Conservation (phyloP, 1,284 basidiomycete species). For the Irpex sp. region DNA sequence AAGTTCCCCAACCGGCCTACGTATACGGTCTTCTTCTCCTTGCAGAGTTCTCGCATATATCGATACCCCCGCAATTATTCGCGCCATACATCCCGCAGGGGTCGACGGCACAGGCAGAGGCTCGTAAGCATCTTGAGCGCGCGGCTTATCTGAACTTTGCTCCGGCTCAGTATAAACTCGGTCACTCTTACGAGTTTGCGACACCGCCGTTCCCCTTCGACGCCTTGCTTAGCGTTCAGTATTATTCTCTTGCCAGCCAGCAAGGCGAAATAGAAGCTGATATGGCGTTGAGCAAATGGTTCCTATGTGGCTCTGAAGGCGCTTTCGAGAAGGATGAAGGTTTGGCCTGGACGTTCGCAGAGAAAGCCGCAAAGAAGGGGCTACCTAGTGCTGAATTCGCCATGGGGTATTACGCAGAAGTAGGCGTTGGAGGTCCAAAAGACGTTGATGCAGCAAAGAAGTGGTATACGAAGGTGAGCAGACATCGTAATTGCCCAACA, state of each 20-base stretch:
- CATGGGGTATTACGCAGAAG: conserved; percentile 90
- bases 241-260: conserved; percentile 85
- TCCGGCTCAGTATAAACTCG: conserved; percentile 91
- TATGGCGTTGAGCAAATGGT: conserved; percentile 96
- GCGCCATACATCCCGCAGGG: conserved; percentile 45
- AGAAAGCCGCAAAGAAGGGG: conserved; percentile 82
- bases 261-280: conserved; percentile 90
- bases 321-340: conserved; percentile 87
- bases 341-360: conserved; percentile 87
- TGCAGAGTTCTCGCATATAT: conserved; percentile 66
- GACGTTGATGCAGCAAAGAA: conserved; percentile 60
- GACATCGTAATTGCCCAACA: conserved; percentile 6
- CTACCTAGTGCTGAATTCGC: conserved; percentile 89
- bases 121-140: conserved; percentile 65
- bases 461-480: conserved; percentile 68
- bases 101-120: conserved; percentile 39
- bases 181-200: conserved; percentile 91
- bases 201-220: conserved; percentile 85
- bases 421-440: conserved; percentile 68
- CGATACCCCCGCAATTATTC: conserved; percentile 52
- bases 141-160: conserved; percentile 86
- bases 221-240: conserved; percentile 87
- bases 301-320: conserved; percentile 82
- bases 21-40: conserved; percentile 82
- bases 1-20: conserved; percentile 85